These are phyloP conservation scores for Dioscorea alata DNA, from an alignment of 106 monocot genomes.

Conservation along the genomic window DNA sequence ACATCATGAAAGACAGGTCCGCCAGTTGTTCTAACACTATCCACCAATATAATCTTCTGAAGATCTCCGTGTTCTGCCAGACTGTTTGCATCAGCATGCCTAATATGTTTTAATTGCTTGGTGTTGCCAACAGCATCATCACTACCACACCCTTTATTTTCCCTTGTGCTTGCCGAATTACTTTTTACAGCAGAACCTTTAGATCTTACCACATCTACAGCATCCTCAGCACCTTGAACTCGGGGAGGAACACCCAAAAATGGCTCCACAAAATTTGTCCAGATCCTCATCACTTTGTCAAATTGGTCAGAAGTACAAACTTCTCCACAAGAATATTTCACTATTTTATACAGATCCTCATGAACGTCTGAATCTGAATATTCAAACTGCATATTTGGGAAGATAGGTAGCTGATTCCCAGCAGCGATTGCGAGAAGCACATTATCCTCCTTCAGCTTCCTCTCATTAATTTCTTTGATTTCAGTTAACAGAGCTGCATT, in stretches of 20 bases:
- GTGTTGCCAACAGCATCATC: conserved; percentile 17
- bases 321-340: conserved; percentile 87
- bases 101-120: conserved; percentile 25
- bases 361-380: conserved; percentile 65
- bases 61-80: conserved; percentile 39
- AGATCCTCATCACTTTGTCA: conserved; percentile 80
- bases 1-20: conserved; percentile 54
- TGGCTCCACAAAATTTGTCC: conserved; percentile 96
- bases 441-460: conserved; percentile 83
- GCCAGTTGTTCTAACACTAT: conserved; percentile 37
- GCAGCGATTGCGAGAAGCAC: conserved; percentile 81
- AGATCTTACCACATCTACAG: conserved; percentile 52
- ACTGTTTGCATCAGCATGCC: conserved; percentile 38
- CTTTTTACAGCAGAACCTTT: conserved; percentile 33
- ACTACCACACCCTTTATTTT: conserved; percentile 32
- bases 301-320: conserved; percentile 80
- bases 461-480: conserved; percentile 96
- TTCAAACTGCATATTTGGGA: conserved; percentile 74
- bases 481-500: conserved; percentile 72
- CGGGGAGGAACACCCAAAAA: conserved; percentile 59
- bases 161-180: conserved; percentile 25
- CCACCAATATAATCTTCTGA: conserved; percentile 35
- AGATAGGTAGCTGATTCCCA: conserved; percentile 53
- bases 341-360: conserved; percentile 72
- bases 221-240: conserved; percentile 49